Percentiles rank a stretch among this genome's conserved stretches.
Conservation (phyloP, 176 grass and related monocot species). For the Oryza coarctata region DNA sequence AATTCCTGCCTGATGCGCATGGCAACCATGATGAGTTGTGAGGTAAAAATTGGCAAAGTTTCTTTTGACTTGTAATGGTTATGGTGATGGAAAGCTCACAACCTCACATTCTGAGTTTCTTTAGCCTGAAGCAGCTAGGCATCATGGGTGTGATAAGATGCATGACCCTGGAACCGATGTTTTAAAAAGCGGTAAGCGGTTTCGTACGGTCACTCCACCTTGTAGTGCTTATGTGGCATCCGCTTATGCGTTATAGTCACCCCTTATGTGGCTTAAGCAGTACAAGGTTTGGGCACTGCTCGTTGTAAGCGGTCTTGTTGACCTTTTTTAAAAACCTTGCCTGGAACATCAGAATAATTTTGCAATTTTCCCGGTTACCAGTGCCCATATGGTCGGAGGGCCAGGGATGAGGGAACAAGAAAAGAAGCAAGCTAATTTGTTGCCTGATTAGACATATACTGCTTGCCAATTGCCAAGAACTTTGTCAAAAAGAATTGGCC, state of each 20-base stretch:
- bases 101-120: constrained; percentile 27
- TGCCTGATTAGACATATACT: constrained; percentile 28
- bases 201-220: no score
- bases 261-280: no score
- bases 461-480: constrained; percentile 33
- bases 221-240: no score
- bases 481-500: constrained; percentile 55
- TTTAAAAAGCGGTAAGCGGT: no score
- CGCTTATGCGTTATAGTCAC: no score
- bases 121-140: constrained; percentile 49
- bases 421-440: constrained; percentile 38
- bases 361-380: constrained; percentile 58
- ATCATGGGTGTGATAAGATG: constrained; percentile 48
- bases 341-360: constrained; percentile 32
- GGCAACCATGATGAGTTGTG: constrained; percentile 31
- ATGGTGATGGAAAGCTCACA: neutral
- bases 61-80: constrained; percentile 20
- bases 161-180: constrained; percentile 5
- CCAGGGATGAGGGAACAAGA: constrained; percentile 16
- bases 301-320: no score
- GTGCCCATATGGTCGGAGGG: constrained; percentile 42
- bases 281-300: no score
- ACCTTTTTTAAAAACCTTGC: neutral
- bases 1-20: constrained; percentile 16
- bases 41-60: constrained; percentile 33